Conservation (phyloP, 495 filamentous ascomycete genomes). For the Penicillium odoratum region DNA sequence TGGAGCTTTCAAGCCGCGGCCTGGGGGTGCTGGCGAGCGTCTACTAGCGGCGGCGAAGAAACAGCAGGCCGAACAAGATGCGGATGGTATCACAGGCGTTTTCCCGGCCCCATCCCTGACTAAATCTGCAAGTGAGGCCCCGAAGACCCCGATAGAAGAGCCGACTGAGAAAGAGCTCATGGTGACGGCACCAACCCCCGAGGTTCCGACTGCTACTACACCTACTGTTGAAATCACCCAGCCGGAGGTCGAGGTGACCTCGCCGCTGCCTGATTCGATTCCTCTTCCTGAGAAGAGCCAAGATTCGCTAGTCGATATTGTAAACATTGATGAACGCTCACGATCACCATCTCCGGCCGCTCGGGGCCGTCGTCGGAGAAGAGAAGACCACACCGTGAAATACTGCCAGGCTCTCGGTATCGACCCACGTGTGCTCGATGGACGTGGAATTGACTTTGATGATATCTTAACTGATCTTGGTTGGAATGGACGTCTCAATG, state of each 20-base stretch:
- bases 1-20: constrained; percentile 78
- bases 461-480: constrained; percentile 82
- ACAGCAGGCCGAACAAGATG: constrained; percentile 54
- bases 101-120: constrained; percentile 68
- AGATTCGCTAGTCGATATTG: constrained; percentile 33
- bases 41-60: constrained; percentile 55
- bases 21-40: constrained; percentile 77
- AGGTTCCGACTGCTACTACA: constrained; percentile 19
- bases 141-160: constrained; percentile 22
- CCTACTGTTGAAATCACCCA: constrained; percentile 47
- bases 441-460: constrained; percentile 70
- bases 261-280: constrained; percentile 30
- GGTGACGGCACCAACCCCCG: constrained; percentile 9
- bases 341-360: constrained; percentile 42
- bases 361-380: constrained; percentile 55
- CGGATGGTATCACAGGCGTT: constrained; percentile 85
- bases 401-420: constrained; percentile 77
- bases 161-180: constrained; percentile 15
- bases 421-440: constrained; percentile 67
- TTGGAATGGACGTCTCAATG: constrained; percentile 76
- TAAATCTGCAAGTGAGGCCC: constrained; percentile 33
- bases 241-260: constrained; percentile 24
- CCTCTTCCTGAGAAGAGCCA: constrained; percentile 30
- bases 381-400: constrained; percentile 72
- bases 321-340: constrained; percentile 28